Conservation (phyloP, 768 basidiomycete genomes). For the Leccinum arenicola region DNA sequence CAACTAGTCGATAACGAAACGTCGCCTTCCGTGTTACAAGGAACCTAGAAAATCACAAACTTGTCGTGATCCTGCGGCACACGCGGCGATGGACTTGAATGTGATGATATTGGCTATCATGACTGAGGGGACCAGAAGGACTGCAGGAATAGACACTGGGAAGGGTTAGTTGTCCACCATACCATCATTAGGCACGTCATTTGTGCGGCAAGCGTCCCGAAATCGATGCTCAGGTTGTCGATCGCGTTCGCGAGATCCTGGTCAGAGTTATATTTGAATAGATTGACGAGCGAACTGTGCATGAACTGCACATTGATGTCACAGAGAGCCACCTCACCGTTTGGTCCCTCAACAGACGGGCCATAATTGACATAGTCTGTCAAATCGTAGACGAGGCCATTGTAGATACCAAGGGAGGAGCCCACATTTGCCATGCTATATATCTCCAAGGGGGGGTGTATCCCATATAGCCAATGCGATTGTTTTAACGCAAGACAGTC, state of each 20-base stretch:
- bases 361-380: conserved; percentile 73
- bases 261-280: conserved; percentile 76
- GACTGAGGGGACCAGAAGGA: too few species aligned
- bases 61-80: conserved; percentile 95
- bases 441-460: conserved; percentile 70
- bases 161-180: conserved; percentile 89
- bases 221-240: conserved; percentile 56
- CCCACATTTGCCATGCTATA: conserved; percentile 62
- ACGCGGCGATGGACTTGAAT: conserved; percentile 84
- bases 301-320: conserved; percentile 62
- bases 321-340: conserved; percentile 41
- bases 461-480: conserved; percentile 86
- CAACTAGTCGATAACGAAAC: conserved; percentile 89
- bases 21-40: conserved; percentile 97
- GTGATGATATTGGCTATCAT: conserved; percentile 90
- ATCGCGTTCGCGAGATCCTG: conserved; percentile 75
- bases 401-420: conserved; percentile 75
- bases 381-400: conserved; percentile 82
- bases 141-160: conserved; percentile 78
- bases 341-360: conserved; percentile 49
- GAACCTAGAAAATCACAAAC: conserved; percentile 96
- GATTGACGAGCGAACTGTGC: conserved; percentile 56
- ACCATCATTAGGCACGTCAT: conserved; percentile 51
- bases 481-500: conserved; percentile 87
- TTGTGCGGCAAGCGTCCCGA: conserved; percentile 57